phyloP scores from a whole-genome alignment of 495 filamentous ascomycete species.

The Lasiosphaeris hirsuta region DNA sequence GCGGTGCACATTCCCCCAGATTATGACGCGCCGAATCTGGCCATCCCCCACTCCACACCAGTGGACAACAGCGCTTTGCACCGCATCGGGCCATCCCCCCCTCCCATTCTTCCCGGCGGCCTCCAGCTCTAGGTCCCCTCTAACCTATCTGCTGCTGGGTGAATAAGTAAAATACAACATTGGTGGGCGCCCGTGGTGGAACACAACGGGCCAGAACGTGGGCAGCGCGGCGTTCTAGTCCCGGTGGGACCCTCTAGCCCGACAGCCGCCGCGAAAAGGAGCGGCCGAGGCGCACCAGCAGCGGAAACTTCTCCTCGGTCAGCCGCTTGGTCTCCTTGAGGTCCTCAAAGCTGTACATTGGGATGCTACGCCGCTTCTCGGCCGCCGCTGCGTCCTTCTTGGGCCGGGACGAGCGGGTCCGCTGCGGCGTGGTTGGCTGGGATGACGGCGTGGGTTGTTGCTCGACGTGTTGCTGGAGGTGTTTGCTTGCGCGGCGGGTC shows the following conservation, averaged over 20 bases:
- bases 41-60: too few relatives aligned
- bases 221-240: background rate
- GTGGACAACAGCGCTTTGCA: too few relatives aligned
- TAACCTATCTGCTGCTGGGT: too few relatives aligned
- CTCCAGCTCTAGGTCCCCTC: too few relatives aligned
- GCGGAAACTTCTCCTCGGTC: slow-evolving; percentile 12
- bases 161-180: too few relatives aligned
- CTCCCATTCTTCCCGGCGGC: too few relatives aligned
- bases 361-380: slow-evolving; percentile 19
- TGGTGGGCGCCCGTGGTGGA: too few relatives aligned
- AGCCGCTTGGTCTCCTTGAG: slow-evolving; percentile 16
- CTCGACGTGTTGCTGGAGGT: background rate
- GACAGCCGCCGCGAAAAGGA: slow-evolving; percentile 25
- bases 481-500: background rate
- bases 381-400: background rate
- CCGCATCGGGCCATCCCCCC: too few relatives aligned
- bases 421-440: background rate
- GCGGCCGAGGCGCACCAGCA: slow-evolving; percentile 20
- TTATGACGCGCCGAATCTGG: too few relatives aligned
- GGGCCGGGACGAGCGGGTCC: slow-evolving; percentile 4
- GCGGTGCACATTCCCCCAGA: too few relatives aligned
- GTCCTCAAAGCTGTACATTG: slow-evolving; percentile 22
- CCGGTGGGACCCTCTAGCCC: background rate
- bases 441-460: background rate
- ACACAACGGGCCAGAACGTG: background rate